Percentiles rank a stretch among this genome's conserved stretches.
Conservation (phyloP, 1,284 basidiomycete species). For the Kwoniella shivajii region DNA sequence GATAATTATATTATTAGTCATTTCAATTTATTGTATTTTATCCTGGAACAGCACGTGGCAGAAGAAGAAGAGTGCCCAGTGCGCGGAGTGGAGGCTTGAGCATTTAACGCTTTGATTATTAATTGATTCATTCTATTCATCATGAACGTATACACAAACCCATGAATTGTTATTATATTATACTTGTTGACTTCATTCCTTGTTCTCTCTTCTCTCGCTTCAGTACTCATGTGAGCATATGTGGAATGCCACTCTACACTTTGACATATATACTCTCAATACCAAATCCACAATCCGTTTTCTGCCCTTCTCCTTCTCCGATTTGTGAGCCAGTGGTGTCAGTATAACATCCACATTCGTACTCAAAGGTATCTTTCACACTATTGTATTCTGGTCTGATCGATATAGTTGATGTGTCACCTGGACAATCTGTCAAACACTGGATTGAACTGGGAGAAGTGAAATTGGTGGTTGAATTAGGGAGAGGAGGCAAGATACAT, state of each 20-base stretch:
- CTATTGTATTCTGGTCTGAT: conserved; percentile 12
- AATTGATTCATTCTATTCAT: no score
- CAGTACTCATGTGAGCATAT: no score
- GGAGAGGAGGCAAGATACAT: conserved; percentile 5
- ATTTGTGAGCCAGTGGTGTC: conserved; percentile 3
- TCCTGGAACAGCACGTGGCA: no score
- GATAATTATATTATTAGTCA: neutral
- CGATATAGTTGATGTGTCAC: neutral
- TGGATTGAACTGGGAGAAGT: conserved; percentile 6
- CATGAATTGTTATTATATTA: no score
- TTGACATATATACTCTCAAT: conserved; percentile 10
- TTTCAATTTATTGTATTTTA: conserved; percentile 5
- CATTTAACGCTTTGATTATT: no score
- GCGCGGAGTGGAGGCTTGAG: no score
- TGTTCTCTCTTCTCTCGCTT: no score
- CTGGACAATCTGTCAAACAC: conserved; percentile 7
- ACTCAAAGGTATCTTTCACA: conserved; percentile 1
- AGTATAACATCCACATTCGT: conserved; percentile 16
- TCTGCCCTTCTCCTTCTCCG: conserved; percentile 2
- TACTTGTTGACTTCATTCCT: no score
- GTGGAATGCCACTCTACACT: neutral
- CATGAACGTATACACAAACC: no score
- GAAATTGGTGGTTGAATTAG: neutral
- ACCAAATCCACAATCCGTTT: conserved; percentile 17
- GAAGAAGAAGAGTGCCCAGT: no score